Conservation (phyloP, 169 alveolate species). For the Plasmodium vivax region DNA sequence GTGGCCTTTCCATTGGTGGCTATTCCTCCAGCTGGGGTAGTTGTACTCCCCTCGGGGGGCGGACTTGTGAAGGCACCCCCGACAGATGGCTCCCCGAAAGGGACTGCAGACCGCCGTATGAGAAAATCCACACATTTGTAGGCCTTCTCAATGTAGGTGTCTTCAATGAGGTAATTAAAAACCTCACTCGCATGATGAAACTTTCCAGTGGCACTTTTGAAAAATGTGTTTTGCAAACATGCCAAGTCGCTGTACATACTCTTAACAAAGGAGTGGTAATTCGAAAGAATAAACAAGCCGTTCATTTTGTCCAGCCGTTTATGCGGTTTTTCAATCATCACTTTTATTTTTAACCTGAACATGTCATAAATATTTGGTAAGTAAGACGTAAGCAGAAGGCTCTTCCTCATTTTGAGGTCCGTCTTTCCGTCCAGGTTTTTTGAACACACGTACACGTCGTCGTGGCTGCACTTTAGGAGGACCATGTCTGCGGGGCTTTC, state of each 20-base stretch:
- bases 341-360: conserved; percentile 23
- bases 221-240: conserved; percentile 10
- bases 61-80: not conserved
- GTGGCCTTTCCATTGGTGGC: not conserved
- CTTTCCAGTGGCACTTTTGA: not conserved
- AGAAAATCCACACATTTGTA: conserved; percentile 14
- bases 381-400: conserved; percentile 14
- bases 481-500: conserved; percentile 35
- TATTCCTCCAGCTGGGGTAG: not conserved
- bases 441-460: conserved; percentile 10
- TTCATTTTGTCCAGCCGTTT: conserved; percentile 14
- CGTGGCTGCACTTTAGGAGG: conserved; percentile 9
- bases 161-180: conserved; percentile 31
- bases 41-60: not conserved
- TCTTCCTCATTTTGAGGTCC: conserved; percentile 22
- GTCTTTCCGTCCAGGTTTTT: conserved; percentile 32
- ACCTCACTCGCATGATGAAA: not conserved
- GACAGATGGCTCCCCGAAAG: not conserved
- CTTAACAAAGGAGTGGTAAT: conserved; percentile 1
- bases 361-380: conserved; percentile 26
- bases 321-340: conserved; percentile 40
- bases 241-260: conserved; percentile 6
- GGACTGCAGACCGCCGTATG: not conserved
- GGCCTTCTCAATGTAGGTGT: conserved; percentile 28
- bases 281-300: conserved; percentile 4